Evolutionary conservation across 2,329 filamentous ascomycete genomes (phyloP), one percentile per base, ranked within the genome.

Genomic region (Aspergillus nomiae): DNA sequence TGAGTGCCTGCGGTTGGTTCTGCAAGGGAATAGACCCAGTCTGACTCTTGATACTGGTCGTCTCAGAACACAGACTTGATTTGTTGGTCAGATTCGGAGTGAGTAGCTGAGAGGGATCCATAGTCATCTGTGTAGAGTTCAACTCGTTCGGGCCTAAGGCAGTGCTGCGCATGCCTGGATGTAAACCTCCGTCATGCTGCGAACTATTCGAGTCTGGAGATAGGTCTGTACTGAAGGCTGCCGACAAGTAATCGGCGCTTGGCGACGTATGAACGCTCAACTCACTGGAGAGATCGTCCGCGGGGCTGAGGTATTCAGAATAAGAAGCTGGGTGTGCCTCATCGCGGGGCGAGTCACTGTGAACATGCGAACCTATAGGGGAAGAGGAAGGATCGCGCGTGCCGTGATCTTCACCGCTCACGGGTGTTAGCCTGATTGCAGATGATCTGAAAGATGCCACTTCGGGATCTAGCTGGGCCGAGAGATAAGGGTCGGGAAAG

Each of bases 401-500:
- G 32, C 60, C 59, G 50, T 65, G 61, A 32, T 69, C 65, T 38
- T 68, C 71, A 16, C 67, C 66, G 55, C 65, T 66, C 26, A 68
- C 65, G 1, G 74, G 72, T 4, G 75, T 77, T 34, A 76, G 57
- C 41, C 73, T 70, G 64, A 79, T 71, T 14, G 71, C 73, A 32
- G 71, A 66, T n/a, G 73, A 71, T 48, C 71, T 69, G 54, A 80
- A 76, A 34, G 73, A 71, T 16, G 71, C 68, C 66, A 80, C 77
- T 41, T 81, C 78, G 3, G 71, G 75, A 61, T 77, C 75, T 11
- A 74, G 74, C 9, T 76, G 71, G 11, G 76, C 71, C 16, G 77
- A 76, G 9, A 81, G 74, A 66, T 79, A 80, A 26, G 77, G 74
- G 58, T 80, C 78, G 56, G 72, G 72, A 59, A 72, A 69, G 51